Evolutionary conservation across 179 eudicot species (phyloP), one percentile per base, ranked within the genome.

Genomic region (Camellia oleifera): DNA sequence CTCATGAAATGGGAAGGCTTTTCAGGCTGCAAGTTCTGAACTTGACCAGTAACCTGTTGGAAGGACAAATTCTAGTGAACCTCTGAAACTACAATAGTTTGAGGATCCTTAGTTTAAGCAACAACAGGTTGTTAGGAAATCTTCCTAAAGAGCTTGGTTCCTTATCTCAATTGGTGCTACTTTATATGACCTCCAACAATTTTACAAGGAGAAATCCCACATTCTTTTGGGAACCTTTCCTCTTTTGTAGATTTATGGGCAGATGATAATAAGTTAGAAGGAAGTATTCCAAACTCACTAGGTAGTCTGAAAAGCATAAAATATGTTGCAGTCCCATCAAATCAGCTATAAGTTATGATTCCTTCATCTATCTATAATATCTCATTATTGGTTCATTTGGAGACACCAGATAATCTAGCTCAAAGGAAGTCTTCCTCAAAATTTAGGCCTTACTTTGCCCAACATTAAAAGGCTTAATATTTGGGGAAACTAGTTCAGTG

Each of bases 391-490:
- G 26, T 46, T 54, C 2, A 0, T 2, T 32, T 81, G 1, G 9
- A 6, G 50, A 0, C 56, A 45, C 0, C 68, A 1, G 53, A 60
- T 9, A 81, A 75, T 14, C 42, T 58, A 63, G n/a, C 26, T 76
- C n/a, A 14, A 42, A 10, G 80, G 83, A 23, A 76, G 65, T 61
- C 83, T 81, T 70, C 80, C 76, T 14, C 48, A 23, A 11, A 54
- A 53, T 20, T 20, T 81, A 62, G 76, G 77, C 11, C 20, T 72
- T 1, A 62, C 32, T 65, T 32, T 70, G 4, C 83, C 83, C 7
- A 57, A 52, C 70, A 48, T 81, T 42, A 40, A 4, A 52, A 0
- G 4, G 0, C 61, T 76, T 75, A 0, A 0, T 7, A 2, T 74
- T 1, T 12, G 40, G 17, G 14, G 14, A 10, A 81, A 75, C 71